These are phyloP conservation scores for Mycosphaerella arachidis DNA, from an alignment of 2,329 filamentous ascomycete genomes.

Conservation along the genomic window DNA sequence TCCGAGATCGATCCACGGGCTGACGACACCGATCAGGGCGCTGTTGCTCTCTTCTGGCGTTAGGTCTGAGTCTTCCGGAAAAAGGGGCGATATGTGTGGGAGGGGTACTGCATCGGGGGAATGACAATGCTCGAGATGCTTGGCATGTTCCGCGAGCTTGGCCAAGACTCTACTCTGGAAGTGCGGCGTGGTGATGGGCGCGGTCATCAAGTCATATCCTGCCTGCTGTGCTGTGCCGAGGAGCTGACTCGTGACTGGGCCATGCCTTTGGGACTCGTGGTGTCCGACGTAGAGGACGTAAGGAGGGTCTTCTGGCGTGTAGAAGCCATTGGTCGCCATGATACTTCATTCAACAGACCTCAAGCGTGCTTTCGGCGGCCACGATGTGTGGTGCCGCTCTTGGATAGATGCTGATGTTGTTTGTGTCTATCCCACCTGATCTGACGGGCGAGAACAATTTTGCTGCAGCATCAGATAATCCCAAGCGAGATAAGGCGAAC, in stretches of 20 bases:
- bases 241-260: constrained; percentile 48
- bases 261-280: constrained; percentile 59
- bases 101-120: constrained; percentile 38
- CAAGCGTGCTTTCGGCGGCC: too few species aligned
- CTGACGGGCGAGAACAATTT: not conserved
- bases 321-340: constrained; percentile 6
- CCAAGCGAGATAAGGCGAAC: not conserved
- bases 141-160: constrained; percentile 55
- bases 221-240: constrained; percentile 58
- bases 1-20: constrained; percentile 86
- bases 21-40: constrained; percentile 73
- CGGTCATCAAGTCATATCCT: constrained; percentile 73
- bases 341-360: too few species aligned
- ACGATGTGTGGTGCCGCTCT: too few species aligned
- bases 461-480: not conserved
- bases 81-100: constrained; percentile 58
- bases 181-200: constrained; percentile 68
- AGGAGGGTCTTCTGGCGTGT: constrained; percentile 30
- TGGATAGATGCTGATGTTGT: not conserved
- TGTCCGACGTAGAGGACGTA: constrained; percentile 67
- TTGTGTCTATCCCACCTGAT: not conserved
- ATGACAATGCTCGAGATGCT: constrained; percentile 40
- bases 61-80: constrained; percentile 72
- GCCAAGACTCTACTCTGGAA: constrained; percentile 66
- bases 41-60: constrained; percentile 64